phyloP scores from a whole-genome alignment of 2,329 filamentous ascomycete genomes.

The Diaporthe sp. region DNA sequence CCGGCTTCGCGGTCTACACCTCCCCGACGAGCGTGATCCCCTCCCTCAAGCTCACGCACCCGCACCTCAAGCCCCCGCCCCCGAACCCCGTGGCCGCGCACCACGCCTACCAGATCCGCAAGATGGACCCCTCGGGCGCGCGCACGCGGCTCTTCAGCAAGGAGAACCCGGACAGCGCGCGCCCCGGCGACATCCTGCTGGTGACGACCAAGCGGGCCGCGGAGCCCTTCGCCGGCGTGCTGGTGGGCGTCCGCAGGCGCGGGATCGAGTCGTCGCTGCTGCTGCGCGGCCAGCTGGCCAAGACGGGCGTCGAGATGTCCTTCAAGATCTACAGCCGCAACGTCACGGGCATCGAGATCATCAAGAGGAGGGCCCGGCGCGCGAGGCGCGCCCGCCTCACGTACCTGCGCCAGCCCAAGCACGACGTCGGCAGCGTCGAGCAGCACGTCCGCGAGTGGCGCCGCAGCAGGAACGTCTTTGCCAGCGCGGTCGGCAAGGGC shows the following conservation, averaged over 20 bases:
- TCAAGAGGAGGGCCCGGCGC: constrained; percentile 87
- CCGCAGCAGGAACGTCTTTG: constrained; percentile 56
- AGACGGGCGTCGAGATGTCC: constrained; percentile 96
- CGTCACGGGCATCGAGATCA: constrained; percentile 91
- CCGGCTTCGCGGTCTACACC: constrained; percentile 65
- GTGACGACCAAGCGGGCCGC: constrained; percentile 83
- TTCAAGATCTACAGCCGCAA: constrained; percentile 95
- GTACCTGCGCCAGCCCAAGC: constrained; percentile 89
- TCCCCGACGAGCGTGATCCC: constrained; percentile 36
- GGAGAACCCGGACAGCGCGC: constrained; percentile 82
- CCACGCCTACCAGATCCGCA: constrained; percentile 75
- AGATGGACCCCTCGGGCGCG: constrained; percentile 87
- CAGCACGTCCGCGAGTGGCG: constrained; percentile 78
- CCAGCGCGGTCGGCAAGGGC: constrained; percentile 43
- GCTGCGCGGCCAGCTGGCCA: constrained; percentile 86
- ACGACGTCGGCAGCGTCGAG: constrained; percentile 90
- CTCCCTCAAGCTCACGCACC: constrained; percentile 32
- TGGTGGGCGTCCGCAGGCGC: constrained; percentile 91
- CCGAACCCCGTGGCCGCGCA: constrained; percentile 75
- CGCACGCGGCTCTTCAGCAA: constrained; percentile 86
- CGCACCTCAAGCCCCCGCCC: constrained; percentile 40
- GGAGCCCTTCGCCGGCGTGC: constrained; percentile 92
- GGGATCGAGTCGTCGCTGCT: constrained; percentile 91
- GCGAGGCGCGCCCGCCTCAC: constrained; percentile 89
- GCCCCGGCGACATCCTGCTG: constrained; percentile 90